Evolutionary conservation across 169 alveolate species (phyloP), one percentile per base, ranked within the genome.

Genomic region (Plasmodium cynomolgi): DNA sequence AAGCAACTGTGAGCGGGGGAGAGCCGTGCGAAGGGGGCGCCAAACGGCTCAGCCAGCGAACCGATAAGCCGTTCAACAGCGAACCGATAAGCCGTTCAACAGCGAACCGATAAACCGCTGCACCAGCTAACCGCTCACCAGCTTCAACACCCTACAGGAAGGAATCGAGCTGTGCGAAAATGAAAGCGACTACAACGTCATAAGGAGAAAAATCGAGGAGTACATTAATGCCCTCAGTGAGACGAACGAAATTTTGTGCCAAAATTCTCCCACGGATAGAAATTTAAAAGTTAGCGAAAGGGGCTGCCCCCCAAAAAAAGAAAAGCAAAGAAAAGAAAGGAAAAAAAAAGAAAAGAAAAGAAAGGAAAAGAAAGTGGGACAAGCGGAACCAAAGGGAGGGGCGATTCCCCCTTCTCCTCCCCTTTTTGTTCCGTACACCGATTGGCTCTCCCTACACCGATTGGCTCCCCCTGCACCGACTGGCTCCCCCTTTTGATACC

Each of bases 131-230:
- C n/a, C n/a, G n/a, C n/a, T n/a, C n/a, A n/a, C n/a, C n/a, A n/a
- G 93, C 62, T 86, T 86, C 71, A 50, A 86, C 23, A 75, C 93
- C 23, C 81, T 86, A 26, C 93, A 86, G 81, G 85, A 86, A 54
- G 80, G 58, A 86, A 86, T 86, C 68, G 93, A 86, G 47, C 33
- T 86, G 44, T 86, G 93, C 34, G 93, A 86, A 86, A 86, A 86
- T 23, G 93, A 86, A 50, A 75, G 41, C 62, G 80, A 86, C 62
- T 86, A 86, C 71, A 33, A 68, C 15, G 17, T 26, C 11, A 56
- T 86, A 33, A 75, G 74, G 71, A 58, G 37, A 23, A 56, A 86
- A 86, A 86, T 86, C 41, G 86, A 86, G 44, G 68, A 71, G 31
- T 86, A 86, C 68, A 75, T 86, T 77, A 23, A 86, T 44, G 56